A percentile compares a stretch with the other conserved stretches of the same genome.
Evolutionary conservation across 2,329 filamentous ascomycete species (phyloP).

Genomic region (Periglandula ipomoeae): DNA sequence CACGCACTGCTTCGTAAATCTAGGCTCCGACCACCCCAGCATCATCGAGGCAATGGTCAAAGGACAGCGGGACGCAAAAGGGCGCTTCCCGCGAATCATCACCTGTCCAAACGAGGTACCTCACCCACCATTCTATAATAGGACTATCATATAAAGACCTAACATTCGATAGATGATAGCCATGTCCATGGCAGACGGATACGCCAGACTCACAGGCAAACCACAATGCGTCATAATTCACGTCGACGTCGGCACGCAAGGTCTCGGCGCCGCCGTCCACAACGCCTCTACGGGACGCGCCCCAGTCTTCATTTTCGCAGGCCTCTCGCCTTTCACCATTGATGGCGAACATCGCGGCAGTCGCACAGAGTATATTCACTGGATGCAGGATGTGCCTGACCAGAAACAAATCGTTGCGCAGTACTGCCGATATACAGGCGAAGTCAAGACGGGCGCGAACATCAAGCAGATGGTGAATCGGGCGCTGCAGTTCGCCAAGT

Average conservation of each 20-base stretch:
- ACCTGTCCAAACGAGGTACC: slow-evolving; percentile 72
- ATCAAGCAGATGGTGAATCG: slow-evolving; percentile 86
- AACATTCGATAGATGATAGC: slow-evolving; percentile 59
- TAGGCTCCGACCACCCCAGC: slow-evolving; percentile 64
- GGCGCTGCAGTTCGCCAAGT: slow-evolving; percentile 71
- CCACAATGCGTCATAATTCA: slow-evolving; percentile 68
- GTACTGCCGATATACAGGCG: slow-evolving; percentile 75
- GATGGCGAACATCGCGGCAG: slow-evolving; percentile 70
- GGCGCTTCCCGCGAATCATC: slow-evolving; percentile 61
- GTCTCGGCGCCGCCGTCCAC: slow-evolving; percentile 67
- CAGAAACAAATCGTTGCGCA: slow-evolving; percentile 73
- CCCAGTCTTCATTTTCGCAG: slow-evolving; percentile 70
- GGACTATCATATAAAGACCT: not conserved
- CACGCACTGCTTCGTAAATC: slow-evolving; percentile 53
- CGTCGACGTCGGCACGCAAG: slow-evolving; percentile 71
- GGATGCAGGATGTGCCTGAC: slow-evolving; percentile 77
- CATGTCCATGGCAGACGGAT: slow-evolving; percentile 76
- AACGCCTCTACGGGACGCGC: slow-evolving; percentile 68
- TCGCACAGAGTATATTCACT: slow-evolving; percentile 79
- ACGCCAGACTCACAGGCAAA: slow-evolving; percentile 57
- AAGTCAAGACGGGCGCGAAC: slow-evolving; percentile 77
- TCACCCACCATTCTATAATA: no score
- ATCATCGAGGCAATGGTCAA: slow-evolving; percentile 77
- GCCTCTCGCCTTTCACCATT: slow-evolving; percentile 65
- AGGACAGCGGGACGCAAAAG: slow-evolving; percentile 57